These are phyloP conservation scores for Triangularia verruculosa DNA, from an alignment of 2,329 filamentous ascomycete species.

Conservation along the genomic window DNA sequence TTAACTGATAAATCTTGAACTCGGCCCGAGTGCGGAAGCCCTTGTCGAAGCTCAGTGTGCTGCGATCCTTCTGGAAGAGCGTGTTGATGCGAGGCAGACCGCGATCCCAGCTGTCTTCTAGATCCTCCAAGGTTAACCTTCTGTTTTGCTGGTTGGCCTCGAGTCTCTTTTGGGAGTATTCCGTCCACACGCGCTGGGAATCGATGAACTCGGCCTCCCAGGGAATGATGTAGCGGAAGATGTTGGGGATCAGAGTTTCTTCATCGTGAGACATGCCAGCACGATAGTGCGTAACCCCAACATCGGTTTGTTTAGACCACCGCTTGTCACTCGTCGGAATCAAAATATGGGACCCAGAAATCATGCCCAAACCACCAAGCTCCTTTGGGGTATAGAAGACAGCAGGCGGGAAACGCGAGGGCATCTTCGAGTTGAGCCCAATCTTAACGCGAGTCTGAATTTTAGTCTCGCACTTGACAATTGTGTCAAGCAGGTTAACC, in stretches of 20 bases:
- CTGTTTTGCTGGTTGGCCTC: slow-evolving; percentile 98
- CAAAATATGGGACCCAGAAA: slow-evolving; percentile 95
- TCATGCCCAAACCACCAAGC: slow-evolving; percentile 95
- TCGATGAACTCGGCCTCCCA: slow-evolving; percentile 99
- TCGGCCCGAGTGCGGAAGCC: slow-evolving; percentile 93
- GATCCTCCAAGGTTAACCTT: slow-evolving; percentile 87
- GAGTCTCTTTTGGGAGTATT: slow-evolving; percentile 95
- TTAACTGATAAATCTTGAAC: slow-evolving; percentile 97
- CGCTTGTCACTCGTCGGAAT: slow-evolving; percentile 97
- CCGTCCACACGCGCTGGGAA: slow-evolving; percentile 97
- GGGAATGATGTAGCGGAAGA: slow-evolving; percentile 98
- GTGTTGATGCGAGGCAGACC: slow-evolving; percentile 98
- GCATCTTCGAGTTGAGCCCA: slow-evolving; percentile 98
- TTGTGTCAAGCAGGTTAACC: slow-evolving; percentile 88
- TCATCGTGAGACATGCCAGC: slow-evolving; percentile 98
- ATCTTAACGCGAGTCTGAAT: slow-evolving; percentile 99
- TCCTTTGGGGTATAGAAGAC: slow-evolving; percentile 99
- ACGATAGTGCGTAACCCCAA: slow-evolving; percentile 93
- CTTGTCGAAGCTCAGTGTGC: slow-evolving; percentile 96
- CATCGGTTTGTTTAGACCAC: slow-evolving; percentile 97
- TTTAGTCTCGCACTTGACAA: slow-evolving; percentile 99
- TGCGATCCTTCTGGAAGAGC: slow-evolving; percentile 96
- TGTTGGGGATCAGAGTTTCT: slow-evolving; percentile 96
- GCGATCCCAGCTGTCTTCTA: slow-evolving; percentile 98
- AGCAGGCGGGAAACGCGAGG: slow-evolving; percentile 93